Conservation (phyloP, 306 rosid genomes). For the Prunus fruticosa region DNA sequence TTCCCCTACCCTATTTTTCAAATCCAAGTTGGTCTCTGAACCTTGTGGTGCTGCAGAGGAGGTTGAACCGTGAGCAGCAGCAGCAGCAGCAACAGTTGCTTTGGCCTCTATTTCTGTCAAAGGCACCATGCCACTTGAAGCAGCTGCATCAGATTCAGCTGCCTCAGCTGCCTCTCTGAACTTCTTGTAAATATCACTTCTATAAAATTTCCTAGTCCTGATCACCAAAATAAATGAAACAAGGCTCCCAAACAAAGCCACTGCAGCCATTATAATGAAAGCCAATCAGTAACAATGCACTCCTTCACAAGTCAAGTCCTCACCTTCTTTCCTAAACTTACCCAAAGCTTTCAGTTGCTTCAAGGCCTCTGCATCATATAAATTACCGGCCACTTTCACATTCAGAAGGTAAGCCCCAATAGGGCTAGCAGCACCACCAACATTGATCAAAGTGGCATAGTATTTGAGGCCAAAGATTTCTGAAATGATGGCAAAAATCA, state of each 20-base stretch:
- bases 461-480: conserved; percentile 71
- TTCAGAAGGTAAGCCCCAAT: conserved; percentile 55
- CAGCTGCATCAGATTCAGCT: conserved; percentile 12
- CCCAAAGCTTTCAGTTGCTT: conserved; percentile 45
- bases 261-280: conserved; percentile 50
- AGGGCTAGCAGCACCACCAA: conserved; percentile 55
- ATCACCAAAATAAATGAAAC: conserved; percentile 51
- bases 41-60: neutral
- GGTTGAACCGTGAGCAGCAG: neutral
- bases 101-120: conserved; percentile 7
- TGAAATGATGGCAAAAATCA: conserved; percentile 63
- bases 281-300: conserved; percentile 44
- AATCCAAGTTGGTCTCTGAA: neutral
- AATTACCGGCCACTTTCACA: conserved; percentile 51
- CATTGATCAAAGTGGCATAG: conserved; percentile 54
- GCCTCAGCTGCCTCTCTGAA: conserved; percentile 29
- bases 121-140: neutral
- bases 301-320: conserved; percentile 51
- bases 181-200: conserved; percentile 54
- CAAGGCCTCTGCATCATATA: conserved; percentile 61
- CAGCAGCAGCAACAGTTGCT: neutral
- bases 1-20: neutral
- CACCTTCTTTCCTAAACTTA: conserved; percentile 25
- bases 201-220: conserved; percentile 54
- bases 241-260: conserved; percentile 40